These are phyloP conservation scores for Metrosideros polymorpha DNA, from an alignment of 441 rosid species.

Conservation along the genomic window DNA sequence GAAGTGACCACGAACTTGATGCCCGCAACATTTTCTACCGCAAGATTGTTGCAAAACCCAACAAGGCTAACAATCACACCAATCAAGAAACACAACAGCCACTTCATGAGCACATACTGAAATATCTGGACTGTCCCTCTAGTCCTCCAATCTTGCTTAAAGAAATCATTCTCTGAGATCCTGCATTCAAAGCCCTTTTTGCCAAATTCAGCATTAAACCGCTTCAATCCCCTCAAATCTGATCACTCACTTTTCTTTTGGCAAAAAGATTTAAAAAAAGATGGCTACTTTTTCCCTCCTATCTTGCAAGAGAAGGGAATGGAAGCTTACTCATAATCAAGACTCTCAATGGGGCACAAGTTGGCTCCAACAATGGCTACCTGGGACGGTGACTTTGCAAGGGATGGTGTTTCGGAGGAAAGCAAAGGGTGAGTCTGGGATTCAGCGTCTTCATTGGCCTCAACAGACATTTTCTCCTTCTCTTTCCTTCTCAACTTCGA, in stretches of 20 bases:
- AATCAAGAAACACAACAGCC: slow-evolving; percentile 59
- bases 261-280: neutral
- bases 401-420: slow-evolving; percentile 19
- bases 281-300: neutral
- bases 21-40: slow-evolving; percentile 80
- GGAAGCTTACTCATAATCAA: slow-evolving; percentile 66
- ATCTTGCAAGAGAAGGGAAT: neutral
- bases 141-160: slow-evolving; percentile 84
- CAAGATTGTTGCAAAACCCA: slow-evolving; percentile 72
- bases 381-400: slow-evolving; percentile 56
- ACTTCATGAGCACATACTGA: slow-evolving; percentile 71
- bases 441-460: slow-evolving; percentile 24
- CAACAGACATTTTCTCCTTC: neutral
- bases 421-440: slow-evolving; percentile 40
- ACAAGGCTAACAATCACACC: slow-evolving; percentile 58
- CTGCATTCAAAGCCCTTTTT: slow-evolving; percentile 15
- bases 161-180: slow-evolving; percentile 76
- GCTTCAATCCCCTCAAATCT: neutral
- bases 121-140: slow-evolving; percentile 41
- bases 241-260: neutral
- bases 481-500: neutral
- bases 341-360: slow-evolving; percentile 74
- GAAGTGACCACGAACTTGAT: slow-evolving; percentile 71
- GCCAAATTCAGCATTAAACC: neutral
- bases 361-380: slow-evolving; percentile 77